Base-by-base conservation (phyloP, 257 asterid species). In the Cruciata laevipes region DNA sequence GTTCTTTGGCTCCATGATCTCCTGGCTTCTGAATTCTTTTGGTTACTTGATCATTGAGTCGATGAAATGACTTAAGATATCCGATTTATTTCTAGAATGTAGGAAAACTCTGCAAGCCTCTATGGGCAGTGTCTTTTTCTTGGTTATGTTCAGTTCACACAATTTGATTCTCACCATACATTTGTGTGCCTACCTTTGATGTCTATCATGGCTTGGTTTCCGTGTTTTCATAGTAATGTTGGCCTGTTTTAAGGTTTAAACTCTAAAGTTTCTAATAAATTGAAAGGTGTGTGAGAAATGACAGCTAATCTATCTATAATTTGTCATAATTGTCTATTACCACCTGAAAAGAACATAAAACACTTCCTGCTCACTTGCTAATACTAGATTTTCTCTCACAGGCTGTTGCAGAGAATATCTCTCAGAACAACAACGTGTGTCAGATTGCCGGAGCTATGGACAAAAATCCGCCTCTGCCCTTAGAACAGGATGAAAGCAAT, bases 371-470 rank as follows among this genome's bases (percentile, higher is more conserved):
- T 61, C 49, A 49, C 51, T 12, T 61, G 9, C 57, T 23, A 7
- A 63, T 37, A 30, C 73, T 49, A 20, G 10, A 37, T 73, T 63
- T n/a, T 73, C 21, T 53, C 71, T 59, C 66, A 40, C 87, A 87
- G 96, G 95, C 90, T 68, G 76, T 69, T 73, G 96, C 94, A 60
- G 70, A 75, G 60, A 75, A 78, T 72, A 42, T 55, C 67, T 76
- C 85, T 53, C 77, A 67, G 56, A 64, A 65, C 18, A 71, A 75
- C 67, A 74, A 70, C 69, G 18, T 82, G 63, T 80, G 73, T 80
- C 83, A 79, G 80, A 71, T 89, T 42, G 85, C 98, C 37, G 82
- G 77, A 68, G 96, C 85, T 25, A 47, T 78, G n/a, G 86, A 83
- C 67, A 72, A 73, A 66, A 27, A 57, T 61, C 78, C 74, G 65